Evolutionary conservation across 208 protist species (phyloP).

Genomic region (Phytomonas serpens): DNA sequence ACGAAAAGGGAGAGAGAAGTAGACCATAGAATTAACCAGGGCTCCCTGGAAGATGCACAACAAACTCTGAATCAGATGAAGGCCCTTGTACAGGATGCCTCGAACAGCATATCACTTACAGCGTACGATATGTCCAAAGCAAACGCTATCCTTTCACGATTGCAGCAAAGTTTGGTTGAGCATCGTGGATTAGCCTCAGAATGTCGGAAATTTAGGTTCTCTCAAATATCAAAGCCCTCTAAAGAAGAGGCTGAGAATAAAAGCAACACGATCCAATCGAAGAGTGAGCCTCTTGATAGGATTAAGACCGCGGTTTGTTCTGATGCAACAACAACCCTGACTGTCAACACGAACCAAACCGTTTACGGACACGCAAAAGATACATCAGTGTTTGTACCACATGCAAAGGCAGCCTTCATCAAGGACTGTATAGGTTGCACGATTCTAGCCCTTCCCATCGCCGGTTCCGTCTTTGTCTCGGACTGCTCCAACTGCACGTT

Average conservation of each 20-base stretch:
- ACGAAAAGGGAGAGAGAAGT: conserved; percentile 29
- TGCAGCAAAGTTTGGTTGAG: conserved; percentile 54
- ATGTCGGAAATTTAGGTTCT: conserved; percentile 55
- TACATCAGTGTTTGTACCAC: conserved; percentile 30
- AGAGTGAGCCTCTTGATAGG: not conserved
- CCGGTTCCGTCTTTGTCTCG: conserved; percentile 73
- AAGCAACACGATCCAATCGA: not conserved
- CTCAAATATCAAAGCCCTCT: conserved; percentile 10
- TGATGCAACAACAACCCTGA: not conserved
- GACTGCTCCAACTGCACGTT: conserved; percentile 52
- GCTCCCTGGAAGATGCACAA: conserved; percentile 31
- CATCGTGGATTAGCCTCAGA: conserved; percentile 5
- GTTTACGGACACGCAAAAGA: conserved; percentile 29
- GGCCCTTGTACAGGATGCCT: conserved; percentile 46
- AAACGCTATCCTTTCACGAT: conserved; percentile 49
- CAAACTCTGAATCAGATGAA: conserved; percentile 32
- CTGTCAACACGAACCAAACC: conserved; percentile 10
- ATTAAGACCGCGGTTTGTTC: not conserved
- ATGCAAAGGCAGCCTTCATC: conserved; percentile 52
- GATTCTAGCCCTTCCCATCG: conserved; percentile 53
- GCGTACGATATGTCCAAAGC: conserved; percentile 70
- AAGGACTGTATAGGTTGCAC: conserved; percentile 34
- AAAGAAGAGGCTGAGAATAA: not conserved
- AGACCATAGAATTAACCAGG: conserved; percentile 14
- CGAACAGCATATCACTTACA: conserved; percentile 45